phyloP scores from a whole-genome alignment of 305 asterid genomes.

The Fraxinus greggii region DNA sequence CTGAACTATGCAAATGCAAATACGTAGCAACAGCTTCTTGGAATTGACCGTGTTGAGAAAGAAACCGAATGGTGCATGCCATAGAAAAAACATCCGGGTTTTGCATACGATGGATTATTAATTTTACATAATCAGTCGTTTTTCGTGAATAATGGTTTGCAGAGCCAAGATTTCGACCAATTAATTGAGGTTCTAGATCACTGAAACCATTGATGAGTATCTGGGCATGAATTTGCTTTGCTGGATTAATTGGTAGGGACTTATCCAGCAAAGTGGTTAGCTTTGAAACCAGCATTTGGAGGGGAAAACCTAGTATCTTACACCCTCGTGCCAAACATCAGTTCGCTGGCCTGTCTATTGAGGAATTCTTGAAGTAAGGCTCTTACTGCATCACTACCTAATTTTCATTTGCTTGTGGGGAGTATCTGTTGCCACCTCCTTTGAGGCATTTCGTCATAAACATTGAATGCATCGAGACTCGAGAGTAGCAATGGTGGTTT shows the following conservation, averaged over 20 bases:
- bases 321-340: not conserved
- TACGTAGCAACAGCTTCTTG: slow-evolving; percentile 53
- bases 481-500: slow-evolving; percentile 14
- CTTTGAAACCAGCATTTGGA: slow-evolving; percentile 36
- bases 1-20: slow-evolving; percentile 42
- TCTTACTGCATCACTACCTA: not conserved
- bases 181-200: slow-evolving; percentile 44
- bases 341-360: not conserved
- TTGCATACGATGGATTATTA: slow-evolving; percentile 34
- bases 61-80: slow-evolving; percentile 58
- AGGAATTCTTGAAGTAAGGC: not conserved
- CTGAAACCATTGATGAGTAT: slow-evolving; percentile 41
- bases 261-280: slow-evolving; percentile 34
- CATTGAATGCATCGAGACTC: no score
- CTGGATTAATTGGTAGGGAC: slow-evolving; percentile 32
- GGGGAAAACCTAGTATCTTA: not conserved
- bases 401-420: no score
- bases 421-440: no score
- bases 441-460: no score
- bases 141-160: slow-evolving; percentile 26
- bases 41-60: slow-evolving; percentile 56
- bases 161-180: slow-evolving; percentile 42
- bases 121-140: slow-evolving; percentile 35
- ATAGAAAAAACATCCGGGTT: slow-evolving; percentile 40
- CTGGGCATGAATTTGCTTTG: slow-evolving; percentile 60